These are phyloP conservation scores for Penicillium sp. DNA, from an alignment of 2,329 filamentous ascomycete species.

Conservation along the genomic window DNA sequence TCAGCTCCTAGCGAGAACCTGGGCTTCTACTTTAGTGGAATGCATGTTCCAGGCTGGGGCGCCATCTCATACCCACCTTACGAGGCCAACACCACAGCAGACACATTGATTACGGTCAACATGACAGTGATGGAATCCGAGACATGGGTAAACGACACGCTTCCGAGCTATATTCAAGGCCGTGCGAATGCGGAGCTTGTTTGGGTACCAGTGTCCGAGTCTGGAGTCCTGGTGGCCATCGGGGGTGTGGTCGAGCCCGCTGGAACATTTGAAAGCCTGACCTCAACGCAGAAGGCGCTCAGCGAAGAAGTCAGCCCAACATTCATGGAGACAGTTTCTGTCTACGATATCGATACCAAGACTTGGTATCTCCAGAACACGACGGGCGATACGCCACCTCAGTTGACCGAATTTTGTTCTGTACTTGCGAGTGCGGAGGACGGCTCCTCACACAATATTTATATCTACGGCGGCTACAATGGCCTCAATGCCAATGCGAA, in stretches of 20 bases:
- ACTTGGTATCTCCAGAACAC: constrained; percentile 44
- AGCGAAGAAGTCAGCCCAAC: constrained; percentile 24
- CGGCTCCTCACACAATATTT: constrained; percentile 48
- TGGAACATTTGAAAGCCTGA: constrained; percentile 11
- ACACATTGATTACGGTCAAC: constrained; percentile 62
- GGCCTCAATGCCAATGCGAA: constrained; percentile 26
- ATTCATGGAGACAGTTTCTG: constrained; percentile 39
- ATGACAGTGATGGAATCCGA: constrained; percentile 53
- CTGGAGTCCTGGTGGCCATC: constrained; percentile 40
- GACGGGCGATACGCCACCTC: constrained; percentile 36
- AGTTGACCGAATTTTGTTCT: constrained; percentile 41
- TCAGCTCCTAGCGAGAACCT: constrained; percentile 69
- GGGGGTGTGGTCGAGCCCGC: constrained; percentile 37
- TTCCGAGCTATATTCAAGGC: constrained; percentile 52
- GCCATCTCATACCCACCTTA: constrained; percentile 45
- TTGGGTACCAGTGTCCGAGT: constrained; percentile 53
- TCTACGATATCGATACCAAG: constrained; percentile 40
- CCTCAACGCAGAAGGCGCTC: constrained; percentile 2
- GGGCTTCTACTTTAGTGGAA: constrained; percentile 70
- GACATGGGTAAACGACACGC: constrained; percentile 58
- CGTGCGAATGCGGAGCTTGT: constrained; percentile 66
- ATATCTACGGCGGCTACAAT: constrained; percentile 52
- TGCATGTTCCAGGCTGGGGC: constrained; percentile 54
- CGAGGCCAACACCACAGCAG: constrained; percentile 47
- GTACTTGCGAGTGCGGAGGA: constrained; percentile 41